Percentiles rank a stretch among this genome's conserved stretches.
Conservation (phyloP, 192 early-diverging fungal species). For the Linnemannia elongata region DNA sequence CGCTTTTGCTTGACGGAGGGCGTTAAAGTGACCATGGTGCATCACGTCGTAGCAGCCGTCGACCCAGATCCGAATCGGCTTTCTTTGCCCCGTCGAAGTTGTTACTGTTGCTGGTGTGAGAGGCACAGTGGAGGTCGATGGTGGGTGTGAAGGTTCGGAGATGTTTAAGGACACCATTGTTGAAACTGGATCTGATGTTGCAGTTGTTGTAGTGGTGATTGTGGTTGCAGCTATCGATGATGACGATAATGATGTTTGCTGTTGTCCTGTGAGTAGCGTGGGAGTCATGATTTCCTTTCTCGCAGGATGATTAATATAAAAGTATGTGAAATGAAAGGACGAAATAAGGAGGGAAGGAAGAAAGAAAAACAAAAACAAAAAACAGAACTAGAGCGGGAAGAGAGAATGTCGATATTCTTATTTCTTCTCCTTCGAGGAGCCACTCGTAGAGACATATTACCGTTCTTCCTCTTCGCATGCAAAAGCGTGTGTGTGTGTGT, state of each 20-base stretch:
- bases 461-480: too few species aligned
- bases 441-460: too few species aligned
- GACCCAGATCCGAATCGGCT: slow-evolving; percentile 70
- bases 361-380: too few species aligned
- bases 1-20: slow-evolving; percentile 89
- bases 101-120: neutral
- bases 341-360: too few species aligned
- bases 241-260: too few species aligned
- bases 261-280: neutral
- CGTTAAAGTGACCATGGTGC: slow-evolving; percentile 92
- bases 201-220: neutral
- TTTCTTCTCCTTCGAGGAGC: too few species aligned
- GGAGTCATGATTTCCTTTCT: neutral
- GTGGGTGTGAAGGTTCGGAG: neutral
- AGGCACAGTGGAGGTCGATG: neutral
- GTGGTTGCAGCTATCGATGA: neutral
- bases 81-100: neutral
- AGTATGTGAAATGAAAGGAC: neutral
- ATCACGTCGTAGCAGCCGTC: slow-evolving; percentile 97
- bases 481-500: too few species aligned
- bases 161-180: neutral
- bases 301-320: neutral
- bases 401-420: too few species aligned
- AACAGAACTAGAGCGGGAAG: too few species aligned
- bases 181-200: neutral